Base-by-base conservation (phyloP, 2,329 filamentous ascomycete genomes). In the Paramyrothecium sp. region DNA sequence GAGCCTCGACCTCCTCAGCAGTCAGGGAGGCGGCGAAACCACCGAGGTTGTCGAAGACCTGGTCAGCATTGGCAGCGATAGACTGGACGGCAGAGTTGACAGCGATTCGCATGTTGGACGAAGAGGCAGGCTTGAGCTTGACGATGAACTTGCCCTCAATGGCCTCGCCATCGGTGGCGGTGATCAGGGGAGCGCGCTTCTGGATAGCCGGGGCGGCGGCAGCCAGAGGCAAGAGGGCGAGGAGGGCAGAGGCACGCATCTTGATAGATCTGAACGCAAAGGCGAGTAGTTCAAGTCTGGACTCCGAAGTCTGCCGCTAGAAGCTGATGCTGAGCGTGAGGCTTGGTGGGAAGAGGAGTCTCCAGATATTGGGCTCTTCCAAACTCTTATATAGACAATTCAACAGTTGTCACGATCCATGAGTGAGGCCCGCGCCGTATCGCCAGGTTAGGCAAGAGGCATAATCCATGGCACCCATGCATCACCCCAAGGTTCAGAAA, bases 171-270 rank as follows among this genome's bases (percentile, higher is more conserved):
- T 55, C 57, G 17, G 59, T 56, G 8, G 61, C 56, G 49, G 53
- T 51, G 33, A 61, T 53, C 7, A 64, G 41, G n/a, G 62, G 61
- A 7, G 62, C 62, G 19, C 61, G 59, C 44, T 56, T 53, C 51
- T 53, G 51, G 58, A 72, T 70, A 53, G 74, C 72, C 7, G 59
- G 56, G 12, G 55, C 56, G 55, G 61, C 61, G 33, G 61, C 23
- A 17, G 54, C 60, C 49, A 57, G 22, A 33, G 61, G 61, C 46
- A 63, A 53, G 23, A 58, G 23, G 22, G 59, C 38, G 33, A 63
- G 59, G 34, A 60, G 48, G 21, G 58, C 33, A 26, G 60, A 58
- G 26, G 53, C 48, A 48, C 55, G 56, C 61, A 63, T 63, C 13
- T 33, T 59, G 48, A 49, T n/a, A 13, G 19, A 16, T 21, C 5